Evolutionary conservation across 352 stramenopile genomes (phyloP).

Genomic region (Phytophthora cactorum): DNA sequence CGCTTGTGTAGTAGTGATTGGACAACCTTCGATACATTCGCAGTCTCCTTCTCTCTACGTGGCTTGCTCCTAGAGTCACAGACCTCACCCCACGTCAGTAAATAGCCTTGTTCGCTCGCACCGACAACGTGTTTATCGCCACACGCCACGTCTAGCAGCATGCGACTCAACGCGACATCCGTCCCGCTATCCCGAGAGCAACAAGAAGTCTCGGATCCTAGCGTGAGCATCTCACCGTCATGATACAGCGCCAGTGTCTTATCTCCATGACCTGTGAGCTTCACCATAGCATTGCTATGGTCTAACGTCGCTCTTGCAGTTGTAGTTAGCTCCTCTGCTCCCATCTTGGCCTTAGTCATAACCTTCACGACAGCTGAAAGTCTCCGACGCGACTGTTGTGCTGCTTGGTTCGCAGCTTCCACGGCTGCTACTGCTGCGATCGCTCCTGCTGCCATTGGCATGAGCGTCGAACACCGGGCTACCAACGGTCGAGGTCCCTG

Average conservation of each 20-base stretch:
- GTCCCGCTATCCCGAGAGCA: constrained; percentile 12
- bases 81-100: constrained; percentile 79
- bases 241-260: constrained; percentile 60
- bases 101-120: constrained; percentile 75
- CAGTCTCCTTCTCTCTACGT: neutral
- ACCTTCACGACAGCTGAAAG: constrained; percentile 23
- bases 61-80: constrained; percentile 33
- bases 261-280: constrained; percentile 43
- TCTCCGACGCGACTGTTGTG: constrained; percentile 27
- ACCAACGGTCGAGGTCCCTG: constrained; percentile 29
- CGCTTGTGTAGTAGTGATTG: constrained; percentile 64
- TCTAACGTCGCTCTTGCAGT: constrained; percentile 20
- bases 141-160: constrained; percentile 67
- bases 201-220: constrained; percentile 33
- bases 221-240: constrained; percentile 40
- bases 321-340: constrained; percentile 15
- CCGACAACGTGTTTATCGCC: constrained; percentile 65
- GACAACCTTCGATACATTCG: constrained; percentile 33
- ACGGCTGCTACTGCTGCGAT: constrained; percentile 38
- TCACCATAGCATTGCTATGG: constrained; percentile 45
- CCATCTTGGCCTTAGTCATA: constrained; percentile 14
- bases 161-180: constrained; percentile 52
- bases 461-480: constrained; percentile 39
- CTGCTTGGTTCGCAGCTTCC: constrained; percentile 37
- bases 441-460: constrained; percentile 26